Evolutionary conservation across 805 yeast species (phyloP).

Genomic region (Sungouiella blattae): DNA sequence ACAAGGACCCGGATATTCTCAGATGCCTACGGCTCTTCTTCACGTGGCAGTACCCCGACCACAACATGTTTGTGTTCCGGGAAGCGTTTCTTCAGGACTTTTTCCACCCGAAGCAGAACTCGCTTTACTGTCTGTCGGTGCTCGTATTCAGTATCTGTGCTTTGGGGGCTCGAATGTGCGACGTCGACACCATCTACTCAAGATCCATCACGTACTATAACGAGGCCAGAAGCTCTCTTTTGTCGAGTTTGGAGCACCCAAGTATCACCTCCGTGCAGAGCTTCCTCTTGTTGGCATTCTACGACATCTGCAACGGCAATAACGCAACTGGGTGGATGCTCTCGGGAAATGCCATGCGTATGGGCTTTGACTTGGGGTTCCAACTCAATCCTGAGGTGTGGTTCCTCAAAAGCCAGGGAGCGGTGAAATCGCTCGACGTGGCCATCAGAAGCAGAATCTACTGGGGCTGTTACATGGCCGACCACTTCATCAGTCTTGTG

Average conservation of each 20-base stretch:
- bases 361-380: slow-evolving; percentile 64
- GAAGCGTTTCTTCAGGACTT: slow-evolving; percentile 61
- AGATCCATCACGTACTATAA: slow-evolving; percentile 45
- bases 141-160: slow-evolving; percentile 57
- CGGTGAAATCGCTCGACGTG: slow-evolving; percentile 46
- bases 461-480: slow-evolving; percentile 67
- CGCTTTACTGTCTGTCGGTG: slow-evolving; percentile 53
- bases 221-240: slow-evolving; percentile 41
- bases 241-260: slow-evolving; percentile 42
- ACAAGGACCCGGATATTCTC: slow-evolving; percentile 19
- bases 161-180: slow-evolving; percentile 51
- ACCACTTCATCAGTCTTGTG: slow-evolving; percentile 57
- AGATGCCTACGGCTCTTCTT: slow-evolving; percentile 46
- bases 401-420: slow-evolving; percentile 42
- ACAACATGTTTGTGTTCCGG: slow-evolving; percentile 58
- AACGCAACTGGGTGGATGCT: slow-evolving; percentile 63
- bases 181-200: slow-evolving; percentile 36
- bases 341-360: slow-evolving; percentile 58
- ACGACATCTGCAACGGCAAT: slow-evolving; percentile 58
- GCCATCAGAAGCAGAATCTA: slow-evolving; percentile 57
- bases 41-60: slow-evolving; percentile 65
- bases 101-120: slow-evolving; percentile 50
- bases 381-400: slow-evolving; percentile 61
- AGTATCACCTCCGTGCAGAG: slow-evolving; percentile 58
- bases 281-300: slow-evolving; percentile 54